Conservation (phyloP, 2,329 filamentous ascomycete species). For the Pseudomassariella vexata region DNA sequence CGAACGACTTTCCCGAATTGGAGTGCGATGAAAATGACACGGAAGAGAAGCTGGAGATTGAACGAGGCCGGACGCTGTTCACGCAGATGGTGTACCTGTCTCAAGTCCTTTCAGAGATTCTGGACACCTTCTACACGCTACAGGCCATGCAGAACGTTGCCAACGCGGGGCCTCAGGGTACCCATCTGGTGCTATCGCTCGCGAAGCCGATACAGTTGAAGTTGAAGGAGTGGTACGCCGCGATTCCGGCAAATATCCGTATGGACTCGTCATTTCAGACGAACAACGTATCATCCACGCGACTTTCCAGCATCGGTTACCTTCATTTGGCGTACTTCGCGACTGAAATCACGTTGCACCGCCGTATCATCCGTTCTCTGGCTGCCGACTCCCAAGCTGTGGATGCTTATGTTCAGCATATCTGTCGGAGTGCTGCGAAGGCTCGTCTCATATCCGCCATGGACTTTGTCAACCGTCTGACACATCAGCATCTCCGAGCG, state of each 20-base stretch:
- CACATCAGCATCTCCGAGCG: constrained; percentile 75
- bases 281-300: constrained; percentile 32
- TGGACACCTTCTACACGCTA: constrained; percentile 78
- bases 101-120: constrained; percentile 70
- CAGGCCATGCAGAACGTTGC: constrained; percentile 66
- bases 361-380: constrained; percentile 82
- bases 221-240: constrained; percentile 76
- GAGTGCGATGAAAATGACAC: constrained; percentile 58
- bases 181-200: constrained; percentile 65
- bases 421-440: constrained; percentile 89
- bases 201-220: constrained; percentile 80
- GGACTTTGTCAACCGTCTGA: constrained; percentile 93
- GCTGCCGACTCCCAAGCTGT: constrained; percentile 39
- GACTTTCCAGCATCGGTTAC: constrained; percentile 62
- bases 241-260: constrained; percentile 55
- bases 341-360: constrained; percentile 87
- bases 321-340: constrained; percentile 91
- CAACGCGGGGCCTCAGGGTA: constrained; percentile 62
- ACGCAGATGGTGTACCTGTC: constrained; percentile 71
- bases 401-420: constrained; percentile 81
- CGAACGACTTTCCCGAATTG: constrained; percentile 58
- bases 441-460: constrained; percentile 91
- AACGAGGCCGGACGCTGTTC: constrained; percentile 66
- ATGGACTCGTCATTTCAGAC: constrained; percentile 56
- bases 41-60: constrained; percentile 59